phyloP scores from a whole-genome alignment of 495 filamentous ascomycete genomes.

The Penicillium steckii region DNA sequence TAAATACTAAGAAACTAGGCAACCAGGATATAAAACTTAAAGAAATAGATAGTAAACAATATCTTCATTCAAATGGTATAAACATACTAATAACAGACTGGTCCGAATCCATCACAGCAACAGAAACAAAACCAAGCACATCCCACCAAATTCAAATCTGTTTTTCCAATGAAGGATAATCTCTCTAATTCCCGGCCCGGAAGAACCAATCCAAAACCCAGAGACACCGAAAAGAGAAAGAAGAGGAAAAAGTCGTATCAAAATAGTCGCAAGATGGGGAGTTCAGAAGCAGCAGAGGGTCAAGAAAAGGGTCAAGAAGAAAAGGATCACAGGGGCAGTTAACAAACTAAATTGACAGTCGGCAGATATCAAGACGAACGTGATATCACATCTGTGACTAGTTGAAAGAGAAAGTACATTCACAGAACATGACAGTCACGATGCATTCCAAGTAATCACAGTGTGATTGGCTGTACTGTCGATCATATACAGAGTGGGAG shows the following conservation, averaged over 20 bases:
- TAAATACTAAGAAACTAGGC: neutral
- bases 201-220: constrained; percentile 27
- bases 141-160: constrained; percentile 21
- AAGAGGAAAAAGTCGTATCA: too few relatives aligned
- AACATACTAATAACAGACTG: constrained; percentile 17
- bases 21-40: neutral
- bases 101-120: constrained; percentile 16
- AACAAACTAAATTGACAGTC: too few relatives aligned
- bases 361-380: too few relatives aligned
- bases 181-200: constrained; percentile 33
- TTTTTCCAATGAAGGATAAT: constrained; percentile 41
- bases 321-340: neutral
- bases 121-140: constrained; percentile 14
- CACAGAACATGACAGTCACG: neutral
- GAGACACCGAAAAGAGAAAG: constrained; percentile 25
- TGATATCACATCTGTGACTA: neutral
- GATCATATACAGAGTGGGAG: constrained; percentile 24
- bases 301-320: neutral
- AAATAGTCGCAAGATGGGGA: constrained; percentile 2
- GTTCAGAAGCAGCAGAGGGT: neutral
- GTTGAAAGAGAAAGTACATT: neutral
- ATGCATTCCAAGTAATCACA: too few relatives aligned
- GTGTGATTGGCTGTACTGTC: constrained; percentile 13
- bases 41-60: neutral
- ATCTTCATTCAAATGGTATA: constrained; percentile 22